These are phyloP conservation scores for Pseudocercospora pini-densiflorae DNA, from an alignment of 2,329 filamentous ascomycete species.

Conservation along the genomic window DNA sequence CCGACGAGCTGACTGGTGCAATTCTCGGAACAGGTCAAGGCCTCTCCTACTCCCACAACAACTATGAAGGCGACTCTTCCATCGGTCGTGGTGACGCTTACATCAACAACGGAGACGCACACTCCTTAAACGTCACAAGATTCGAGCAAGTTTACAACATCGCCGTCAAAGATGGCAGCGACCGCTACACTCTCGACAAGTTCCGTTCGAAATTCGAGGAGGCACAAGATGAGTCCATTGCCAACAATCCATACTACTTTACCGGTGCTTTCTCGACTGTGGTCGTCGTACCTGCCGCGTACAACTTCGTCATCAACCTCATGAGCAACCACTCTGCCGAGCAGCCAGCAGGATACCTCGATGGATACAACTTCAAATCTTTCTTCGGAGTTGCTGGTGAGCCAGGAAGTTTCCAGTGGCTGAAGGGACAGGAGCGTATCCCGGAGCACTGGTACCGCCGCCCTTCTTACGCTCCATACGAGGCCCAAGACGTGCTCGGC, in stretches of 20 bases:
- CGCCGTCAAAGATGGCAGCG: conserved; percentile 23
- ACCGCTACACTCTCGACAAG: conserved; percentile 33
- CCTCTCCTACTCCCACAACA: conserved; percentile 38
- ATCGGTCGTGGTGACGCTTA: conserved; percentile 34
- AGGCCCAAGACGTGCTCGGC: conserved; percentile 20
- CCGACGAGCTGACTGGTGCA: conserved; percentile 18
- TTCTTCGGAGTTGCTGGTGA: conserved; percentile 31
- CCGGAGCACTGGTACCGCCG: conserved; percentile 32
- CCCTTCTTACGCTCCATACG: conserved; percentile 27
- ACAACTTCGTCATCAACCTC: conserved; percentile 36
- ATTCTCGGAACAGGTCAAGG: conserved; percentile 33
- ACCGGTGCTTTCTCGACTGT: conserved; percentile 36
- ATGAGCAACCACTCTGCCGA: conserved; percentile 33
- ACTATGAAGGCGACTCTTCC: conserved; percentile 40
- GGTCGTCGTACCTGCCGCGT: conserved; percentile 33
- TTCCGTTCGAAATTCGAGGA: conserved; percentile 27
- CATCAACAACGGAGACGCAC: conserved; percentile 35
- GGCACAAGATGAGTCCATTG: conserved; percentile 33
- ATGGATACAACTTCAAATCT: conserved; percentile 28
- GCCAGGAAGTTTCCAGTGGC: conserved; percentile 25
- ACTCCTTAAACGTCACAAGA: conserved; percentile 32
- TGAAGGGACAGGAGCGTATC: conserved; percentile 30
- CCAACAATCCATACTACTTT: conserved; percentile 42
- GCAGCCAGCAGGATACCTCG: conserved; percentile 28
- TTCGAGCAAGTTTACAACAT: conserved; percentile 34